Base-by-base conservation (phyloP, 176 grass and related monocot species). In the Luzula sylvatica region DNA sequence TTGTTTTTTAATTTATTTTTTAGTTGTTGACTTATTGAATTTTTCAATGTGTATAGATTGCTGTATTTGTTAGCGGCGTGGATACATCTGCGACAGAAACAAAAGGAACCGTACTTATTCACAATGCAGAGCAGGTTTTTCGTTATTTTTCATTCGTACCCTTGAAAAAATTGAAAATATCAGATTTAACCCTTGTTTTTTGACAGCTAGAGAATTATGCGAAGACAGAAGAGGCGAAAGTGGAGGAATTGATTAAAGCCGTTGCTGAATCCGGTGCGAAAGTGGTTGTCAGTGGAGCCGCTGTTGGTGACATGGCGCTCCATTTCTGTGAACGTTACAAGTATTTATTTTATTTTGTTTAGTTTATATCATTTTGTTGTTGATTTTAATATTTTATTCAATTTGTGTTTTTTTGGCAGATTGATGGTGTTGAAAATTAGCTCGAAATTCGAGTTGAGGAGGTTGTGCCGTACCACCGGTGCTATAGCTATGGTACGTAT, bases 311-410 rank as follows among this genome's bases (percentile, higher is more conserved):
- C 40, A 98, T 98, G 85, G 92, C 92, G 12, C 60, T 98, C 41
- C 92, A 98, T 86, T 98, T 98, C 54, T 98, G 92, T 61, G 85
- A 98, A 64, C 85, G 81, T 60, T 98, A 98, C 69, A 98, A 90
- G 92, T 96, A 40, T 65, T 56, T 75, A 15, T 23, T 44, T 56
- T 59, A 45, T 44, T 71, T n/a, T n/a, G n/a, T n/a, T n/a, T n/a
- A n/a, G n/a, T n/a, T 43, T 58, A 14, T 38, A n/a, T n/a, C 62
- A 61, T 73, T 53, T 27, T 40, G 42, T 8, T 55, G 3, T 62
- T 58, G 26, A 38, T 75, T 13, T 46, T 6, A 5, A 16, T 45
- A 27, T 23, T 39, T 16, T 8, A 11, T 11, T 23, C 27, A 52
- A 12, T 46, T 55, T 3, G 20, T 11, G 15, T 55, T 18, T 15